Percentiles rank a stretch among this genome's conserved stretches.
phyloP scores from a whole-genome alignment of 2,329 filamentous ascomycete genomes.

The Dothideomycetes sp. region DNA sequence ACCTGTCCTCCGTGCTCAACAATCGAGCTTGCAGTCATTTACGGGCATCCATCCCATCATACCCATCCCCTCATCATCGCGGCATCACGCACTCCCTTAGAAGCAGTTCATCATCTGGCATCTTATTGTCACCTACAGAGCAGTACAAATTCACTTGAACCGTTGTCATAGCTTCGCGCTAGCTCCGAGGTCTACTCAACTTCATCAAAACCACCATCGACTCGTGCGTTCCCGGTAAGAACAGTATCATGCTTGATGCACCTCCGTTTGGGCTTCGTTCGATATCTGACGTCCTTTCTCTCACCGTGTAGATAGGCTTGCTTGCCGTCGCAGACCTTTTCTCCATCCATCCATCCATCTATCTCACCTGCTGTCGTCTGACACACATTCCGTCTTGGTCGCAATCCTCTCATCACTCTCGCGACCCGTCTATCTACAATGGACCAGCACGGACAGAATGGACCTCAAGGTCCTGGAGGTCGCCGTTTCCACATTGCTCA shows the following conservation, averaged over 20 bases:
- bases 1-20: constrained; percentile 8
- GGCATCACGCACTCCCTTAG: constrained; percentile 9
- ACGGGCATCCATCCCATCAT: constrained; percentile 9
- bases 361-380: constrained; percentile 7
- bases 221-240: constrained; percentile 3
- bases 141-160: constrained; percentile 1
- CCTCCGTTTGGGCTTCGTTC: constrained; percentile 1
- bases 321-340: constrained; percentile 4
- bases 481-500: constrained; percentile 95
- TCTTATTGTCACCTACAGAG: constrained; percentile 12
- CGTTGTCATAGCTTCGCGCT: constrained; percentile 11
- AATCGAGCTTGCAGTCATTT: too few species aligned
- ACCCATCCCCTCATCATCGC: constrained; percentile 8
- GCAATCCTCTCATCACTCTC: constrained; percentile 1
- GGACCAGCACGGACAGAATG: constrained; percentile 43
- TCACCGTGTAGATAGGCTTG: constrained; percentile 5
- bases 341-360: constrained; percentile 2
- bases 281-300: constrained; percentile 7
- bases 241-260: neutral
- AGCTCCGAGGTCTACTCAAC: constrained; percentile 10
- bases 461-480: constrained; percentile 60
- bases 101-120: constrained; percentile 12
- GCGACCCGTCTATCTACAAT: constrained; percentile 23
- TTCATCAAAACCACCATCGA: constrained; percentile 1
- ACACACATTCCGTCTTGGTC: constrained; percentile 7